Conservation (phyloP, 2,329 filamentous ascomycete genomes). For the Colletotrichum karsti region DNA sequence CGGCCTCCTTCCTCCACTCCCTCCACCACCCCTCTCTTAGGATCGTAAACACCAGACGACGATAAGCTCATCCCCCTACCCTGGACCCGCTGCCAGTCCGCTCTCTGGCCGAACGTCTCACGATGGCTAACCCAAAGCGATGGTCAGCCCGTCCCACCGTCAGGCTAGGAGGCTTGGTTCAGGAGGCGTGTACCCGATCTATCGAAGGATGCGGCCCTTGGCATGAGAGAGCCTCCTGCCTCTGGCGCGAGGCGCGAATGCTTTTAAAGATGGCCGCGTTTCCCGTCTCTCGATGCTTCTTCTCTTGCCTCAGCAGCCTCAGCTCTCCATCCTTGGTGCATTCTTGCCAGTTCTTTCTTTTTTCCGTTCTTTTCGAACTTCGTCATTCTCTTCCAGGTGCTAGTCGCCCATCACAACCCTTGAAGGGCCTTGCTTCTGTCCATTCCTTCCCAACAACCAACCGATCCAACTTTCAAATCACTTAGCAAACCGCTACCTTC, state of each 20-base stretch:
- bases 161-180: slow-evolving; percentile 4
- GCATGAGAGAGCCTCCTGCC: background rate
- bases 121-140: slow-evolving; percentile 17
- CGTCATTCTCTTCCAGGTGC: slow-evolving; percentile 29
- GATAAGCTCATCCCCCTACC: slow-evolving; percentile 27
- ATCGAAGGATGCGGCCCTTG: background rate
- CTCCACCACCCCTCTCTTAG: slow-evolving; percentile 17
- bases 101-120: slow-evolving; percentile 23
- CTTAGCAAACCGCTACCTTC: slow-evolving; percentile 6
- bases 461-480: slow-evolving; percentile 1
- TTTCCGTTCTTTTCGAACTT: slow-evolving; percentile 18
- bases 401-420: slow-evolving; percentile 25
- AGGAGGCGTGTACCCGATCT: slow-evolving; percentile 4
- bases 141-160: slow-evolving; percentile 9
- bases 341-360: slow-evolving; percentile 17
- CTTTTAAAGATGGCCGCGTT: slow-evolving; percentile 21
- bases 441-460: slow-evolving; percentile 19
- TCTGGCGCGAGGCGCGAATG: background rate
- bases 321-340: slow-evolving; percentile 17
- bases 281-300: slow-evolving; percentile 5
- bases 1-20: slow-evolving; percentile 4
- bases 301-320: slow-evolving; percentile 19
- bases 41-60: slow-evolving; percentile 28
- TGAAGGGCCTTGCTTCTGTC: slow-evolving; percentile 26
- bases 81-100: slow-evolving; percentile 13